These are phyloP conservation scores for Termitomyces heimii DNA, from an alignment of 768 basidiomycete species.

Conservation along the genomic window DNA sequence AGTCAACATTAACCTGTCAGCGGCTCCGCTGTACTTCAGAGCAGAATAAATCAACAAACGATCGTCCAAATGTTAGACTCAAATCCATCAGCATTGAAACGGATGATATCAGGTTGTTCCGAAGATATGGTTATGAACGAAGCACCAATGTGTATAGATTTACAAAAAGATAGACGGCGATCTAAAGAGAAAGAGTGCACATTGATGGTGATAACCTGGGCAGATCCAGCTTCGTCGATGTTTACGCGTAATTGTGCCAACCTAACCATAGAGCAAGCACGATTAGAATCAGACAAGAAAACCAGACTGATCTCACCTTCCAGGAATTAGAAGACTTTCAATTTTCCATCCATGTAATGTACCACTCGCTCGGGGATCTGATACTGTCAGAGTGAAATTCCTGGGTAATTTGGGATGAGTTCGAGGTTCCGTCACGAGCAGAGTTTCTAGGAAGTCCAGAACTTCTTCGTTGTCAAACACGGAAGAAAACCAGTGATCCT, in stretches of 20 bases:
- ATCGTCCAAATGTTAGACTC: neutral
- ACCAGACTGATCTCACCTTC: slow-evolving; percentile 39
- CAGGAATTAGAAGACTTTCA: slow-evolving; percentile 51
- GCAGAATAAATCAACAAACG: neutral
- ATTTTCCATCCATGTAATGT: slow-evolving; percentile 69
- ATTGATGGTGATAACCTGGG: slow-evolving; percentile 22
- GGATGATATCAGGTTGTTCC: neutral
- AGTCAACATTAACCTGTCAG: slow-evolving; percentile 1
- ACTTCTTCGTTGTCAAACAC: slow-evolving; percentile 53
- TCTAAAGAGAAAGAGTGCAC: slow-evolving; percentile 25
- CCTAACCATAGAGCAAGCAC: slow-evolving; percentile 16
- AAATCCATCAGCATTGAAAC: slow-evolving; percentile 8
- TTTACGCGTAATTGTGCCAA: slow-evolving; percentile 31
- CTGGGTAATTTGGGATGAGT: slow-evolving; percentile 5
- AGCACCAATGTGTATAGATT: slow-evolving; percentile 13
- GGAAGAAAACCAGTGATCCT: slow-evolving; percentile 67
- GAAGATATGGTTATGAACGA: slow-evolving; percentile 7
- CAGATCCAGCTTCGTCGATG: slow-evolving; percentile 7
- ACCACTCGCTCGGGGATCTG: slow-evolving; percentile 63
- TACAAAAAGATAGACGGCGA: slow-evolving; percentile 11
- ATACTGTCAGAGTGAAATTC: slow-evolving; percentile 69
- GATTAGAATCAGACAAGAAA: neutral
- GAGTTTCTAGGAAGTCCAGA: slow-evolving; percentile 45
- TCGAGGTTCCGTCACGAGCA: slow-evolving; percentile 12
- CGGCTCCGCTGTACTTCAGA: neutral